phyloP scores from a whole-genome alignment of 2,329 filamentous ascomycete species.

The Exophiala oligosperma region DNA sequence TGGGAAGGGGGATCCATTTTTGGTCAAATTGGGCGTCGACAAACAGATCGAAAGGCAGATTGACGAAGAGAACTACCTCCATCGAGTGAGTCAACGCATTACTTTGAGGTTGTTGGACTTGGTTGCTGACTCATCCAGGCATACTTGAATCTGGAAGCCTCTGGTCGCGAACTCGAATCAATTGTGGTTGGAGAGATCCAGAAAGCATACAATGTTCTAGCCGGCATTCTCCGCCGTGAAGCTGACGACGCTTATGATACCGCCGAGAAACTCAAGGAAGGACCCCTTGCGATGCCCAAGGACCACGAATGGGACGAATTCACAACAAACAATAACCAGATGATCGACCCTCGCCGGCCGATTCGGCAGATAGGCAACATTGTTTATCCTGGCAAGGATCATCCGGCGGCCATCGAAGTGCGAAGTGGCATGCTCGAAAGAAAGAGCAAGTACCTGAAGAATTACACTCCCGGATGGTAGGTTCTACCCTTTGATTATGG shows the following conservation, averaged over 20 bases:
- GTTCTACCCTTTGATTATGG: constrained; percentile 18
- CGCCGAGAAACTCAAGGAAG: constrained; percentile 77
- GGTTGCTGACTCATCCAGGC: constrained; percentile 57
- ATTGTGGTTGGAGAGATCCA: constrained; percentile 98
- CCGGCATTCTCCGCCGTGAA: constrained; percentile 87
- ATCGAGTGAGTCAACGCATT: constrained; percentile 63
- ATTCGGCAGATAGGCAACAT: constrained; percentile 79
- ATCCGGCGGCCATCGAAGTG: constrained; percentile 80
- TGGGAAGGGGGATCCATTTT: constrained; percentile 89
- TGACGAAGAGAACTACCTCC: constrained; percentile 95
- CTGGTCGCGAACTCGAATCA: constrained; percentile 89
- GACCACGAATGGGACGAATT: constrained; percentile 89
- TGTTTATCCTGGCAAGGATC: constrained; percentile 85
- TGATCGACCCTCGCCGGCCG: constrained; percentile 81
- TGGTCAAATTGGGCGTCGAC: constrained; percentile 82
- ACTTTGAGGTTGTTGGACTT: background rate
- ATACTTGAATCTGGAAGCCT: constrained; percentile 90
- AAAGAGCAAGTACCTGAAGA: constrained; percentile 98
- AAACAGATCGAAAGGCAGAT: constrained; percentile 89
- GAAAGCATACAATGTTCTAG: constrained; percentile 93
- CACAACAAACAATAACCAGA: constrained; percentile 76
- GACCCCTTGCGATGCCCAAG: constrained; percentile 89
- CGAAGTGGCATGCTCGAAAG: constrained; percentile 88
- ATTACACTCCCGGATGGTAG: constrained; percentile 93
- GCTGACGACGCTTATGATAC: constrained; percentile 77